phyloP scores from a whole-genome alignment of 768 basidiomycete genomes.

The Hemileccinum impolitum region DNA sequence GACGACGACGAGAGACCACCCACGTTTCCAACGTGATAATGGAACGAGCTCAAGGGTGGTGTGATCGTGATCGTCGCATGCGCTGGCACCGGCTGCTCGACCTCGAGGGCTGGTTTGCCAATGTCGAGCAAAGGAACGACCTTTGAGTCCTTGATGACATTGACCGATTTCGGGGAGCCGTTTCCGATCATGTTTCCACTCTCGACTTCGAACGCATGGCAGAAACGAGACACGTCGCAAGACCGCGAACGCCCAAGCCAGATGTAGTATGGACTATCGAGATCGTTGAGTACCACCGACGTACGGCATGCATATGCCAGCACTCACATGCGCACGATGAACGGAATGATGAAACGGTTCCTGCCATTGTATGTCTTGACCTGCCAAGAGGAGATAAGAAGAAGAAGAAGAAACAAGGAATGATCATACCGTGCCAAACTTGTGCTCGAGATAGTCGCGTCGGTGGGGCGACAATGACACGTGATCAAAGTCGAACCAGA shows the following conservation, averaged over 20 bases:
- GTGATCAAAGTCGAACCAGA: constrained; percentile 61
- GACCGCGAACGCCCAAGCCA: constrained; percentile 69
- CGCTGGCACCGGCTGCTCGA: constrained; percentile 11
- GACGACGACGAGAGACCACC: neutral
- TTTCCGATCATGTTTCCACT: constrained; percentile 57
- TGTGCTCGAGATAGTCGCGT: constrained; percentile 73
- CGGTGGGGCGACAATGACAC: constrained; percentile 54
- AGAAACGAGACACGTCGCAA: constrained; percentile 53
- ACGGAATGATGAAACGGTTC: constrained; percentile 65
- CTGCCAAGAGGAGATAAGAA: constrained; percentile 21
- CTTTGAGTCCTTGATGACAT: constrained; percentile 35
- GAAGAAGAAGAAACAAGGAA: neutral
- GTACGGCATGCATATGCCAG: neutral
- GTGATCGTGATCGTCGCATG: constrained; percentile 46
- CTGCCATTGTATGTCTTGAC: constrained; percentile 70
- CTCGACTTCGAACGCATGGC: constrained; percentile 60
- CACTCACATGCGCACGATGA: constrained; percentile 59
- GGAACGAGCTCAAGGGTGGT: constrained; percentile 57
- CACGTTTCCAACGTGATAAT: constrained; percentile 55
- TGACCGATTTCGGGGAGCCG: constrained; percentile 39
- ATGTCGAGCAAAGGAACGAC: constrained; percentile 40
- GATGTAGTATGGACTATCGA: constrained; percentile 61
- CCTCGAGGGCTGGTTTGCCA: constrained; percentile 35
- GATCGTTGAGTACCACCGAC: neutral
- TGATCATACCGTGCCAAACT: constrained; percentile 60